Conservation (phyloP, 2,329 filamentous ascomycete genomes). For the Sporothrix schenckii region DNA sequence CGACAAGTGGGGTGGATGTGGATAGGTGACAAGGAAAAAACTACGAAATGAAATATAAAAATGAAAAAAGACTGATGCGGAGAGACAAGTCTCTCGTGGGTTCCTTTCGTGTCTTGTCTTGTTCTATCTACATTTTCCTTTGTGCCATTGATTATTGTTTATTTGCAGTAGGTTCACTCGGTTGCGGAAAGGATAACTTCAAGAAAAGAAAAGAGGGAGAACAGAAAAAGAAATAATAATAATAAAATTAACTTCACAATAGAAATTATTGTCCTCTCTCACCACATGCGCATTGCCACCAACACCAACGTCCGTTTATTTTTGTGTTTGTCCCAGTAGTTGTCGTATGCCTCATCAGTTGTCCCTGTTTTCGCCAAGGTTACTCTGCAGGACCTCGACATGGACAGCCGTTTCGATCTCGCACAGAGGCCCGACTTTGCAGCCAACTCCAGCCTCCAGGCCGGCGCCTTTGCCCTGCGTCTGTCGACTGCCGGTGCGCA, state of each 20-base stretch:
- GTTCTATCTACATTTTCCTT: too few species aligned
- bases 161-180: too few species aligned
- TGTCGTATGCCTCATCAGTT: too few species aligned
- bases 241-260: neutral
- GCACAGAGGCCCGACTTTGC: neutral
- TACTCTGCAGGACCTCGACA: neutral
- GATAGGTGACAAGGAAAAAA: too few species aligned
- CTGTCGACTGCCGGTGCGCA: conserved; percentile 13
- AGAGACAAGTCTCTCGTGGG: too few species aligned
- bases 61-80: too few species aligned
- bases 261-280: neutral
- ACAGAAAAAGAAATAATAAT: neutral
- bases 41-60: too few species aligned
- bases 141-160: too few species aligned
- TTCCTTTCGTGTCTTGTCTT: too few species aligned
- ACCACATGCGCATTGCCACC: neutral
- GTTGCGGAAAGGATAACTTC: neutral
- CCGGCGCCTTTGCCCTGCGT: neutral
- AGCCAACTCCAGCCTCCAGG: neutral
- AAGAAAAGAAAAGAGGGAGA: neutral
- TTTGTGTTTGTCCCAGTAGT: too few species aligned
- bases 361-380: too few species aligned
- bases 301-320: neutral
- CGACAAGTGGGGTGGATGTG: conserved; percentile 3
- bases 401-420: neutral